Base-by-base conservation (phyloP, 495 filamentous ascomycete genomes). In the Hypoxylon perforatum region DNA sequence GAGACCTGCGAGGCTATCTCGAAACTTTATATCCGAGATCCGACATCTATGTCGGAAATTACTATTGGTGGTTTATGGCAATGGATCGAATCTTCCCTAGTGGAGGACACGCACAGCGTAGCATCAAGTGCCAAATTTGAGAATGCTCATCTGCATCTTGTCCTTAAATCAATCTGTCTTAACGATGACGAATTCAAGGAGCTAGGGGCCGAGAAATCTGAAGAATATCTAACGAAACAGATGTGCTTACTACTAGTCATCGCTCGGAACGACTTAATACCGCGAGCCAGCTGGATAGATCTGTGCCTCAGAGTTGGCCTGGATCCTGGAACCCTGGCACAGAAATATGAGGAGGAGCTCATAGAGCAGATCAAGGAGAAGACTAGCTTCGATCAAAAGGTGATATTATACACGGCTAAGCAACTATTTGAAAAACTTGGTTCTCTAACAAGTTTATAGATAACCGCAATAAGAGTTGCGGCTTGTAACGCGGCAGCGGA, bases 401-500 rank as follows among this genome's bases (percentile, higher is more conserved):
- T 86, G 76, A 73, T 69, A 49, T 22, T 58, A 33, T 47, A 7
- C 1, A 15, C 8, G 18, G 17, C 23, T 15, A 19, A 17, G n/a
- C n/a, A n/a, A n/a, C n/a, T 17, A 44, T 44, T 38, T 30, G n/a
- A n/a, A 12, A n/a, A 12, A 17, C 21, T 41, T 18, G 61, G 25
- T 3, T 33, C 61, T 3, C 35, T 69, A 62, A 83, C 49, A 23
- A 17, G 19, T 21, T 6, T 30, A 2, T 57, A 77, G 72, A 80
- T 78, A 6, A 73, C 69, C 3, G 57, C 60, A 15, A 80, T 94
- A 55, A 84, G 86, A 53, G 73, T 79, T 11, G 95, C 96, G 23
- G 90, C 94, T 11, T 92, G 87, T 73, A 86, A 82, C 56, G 91
- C 93, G 1, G 90, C 92, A 3, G 92, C 93, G 36, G 96, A 97